Evolutionary conservation across 768 basidiomycete species (phyloP).

Genomic region (Phaeotremella fagi): DNA sequence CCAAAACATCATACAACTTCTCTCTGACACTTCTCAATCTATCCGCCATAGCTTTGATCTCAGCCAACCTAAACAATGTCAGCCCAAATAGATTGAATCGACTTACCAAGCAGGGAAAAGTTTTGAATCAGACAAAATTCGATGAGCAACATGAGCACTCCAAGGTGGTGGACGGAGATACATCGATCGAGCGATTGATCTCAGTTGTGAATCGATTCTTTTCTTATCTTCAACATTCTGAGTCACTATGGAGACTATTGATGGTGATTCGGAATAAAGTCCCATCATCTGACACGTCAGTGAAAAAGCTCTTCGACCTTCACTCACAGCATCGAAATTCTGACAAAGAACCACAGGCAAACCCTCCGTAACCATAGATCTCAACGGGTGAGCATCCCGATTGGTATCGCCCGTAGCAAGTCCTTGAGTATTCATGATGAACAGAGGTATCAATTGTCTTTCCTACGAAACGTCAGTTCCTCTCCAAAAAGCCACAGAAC

Average conservation of each 20-base stretch:
- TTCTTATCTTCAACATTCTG: slow-evolving; percentile 31
- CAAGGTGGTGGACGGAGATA: slow-evolving; percentile 46
- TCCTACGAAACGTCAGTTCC: slow-evolving; percentile 39
- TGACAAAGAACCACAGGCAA: slow-evolving; percentile 43
- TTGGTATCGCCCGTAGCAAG: slow-evolving; percentile 39
- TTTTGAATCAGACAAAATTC: slow-evolving; percentile 66
- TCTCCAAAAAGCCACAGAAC: not conserved
- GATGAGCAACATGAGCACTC: slow-evolving; percentile 41
- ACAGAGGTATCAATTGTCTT: slow-evolving; percentile 39
- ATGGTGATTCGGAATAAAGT: slow-evolving; percentile 44
- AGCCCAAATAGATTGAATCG: not conserved
- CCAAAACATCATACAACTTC: slow-evolving; percentile 69
- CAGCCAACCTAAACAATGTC: slow-evolving; percentile 56
- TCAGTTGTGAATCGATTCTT: slow-evolving; percentile 45
- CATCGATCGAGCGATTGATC: slow-evolving; percentile 35
- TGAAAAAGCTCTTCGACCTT: not conserved
- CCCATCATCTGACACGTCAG: slow-evolving; percentile 41
- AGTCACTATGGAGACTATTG: slow-evolving; percentile 45
- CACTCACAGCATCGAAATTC: slow-evolving; percentile 44
- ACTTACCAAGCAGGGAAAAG: slow-evolving; percentile 81
- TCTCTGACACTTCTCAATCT: slow-evolving; percentile 91
- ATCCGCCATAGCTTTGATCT: slow-evolving; percentile 93
- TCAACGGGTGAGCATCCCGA: slow-evolving; percentile 40
- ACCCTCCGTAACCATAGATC: slow-evolving; percentile 44
- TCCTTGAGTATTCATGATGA: slow-evolving; percentile 43